These are phyloP conservation scores for Apiospora saccharicola DNA, from an alignment of 2,329 filamentous ascomycete genomes.

Conservation along the genomic window DNA sequence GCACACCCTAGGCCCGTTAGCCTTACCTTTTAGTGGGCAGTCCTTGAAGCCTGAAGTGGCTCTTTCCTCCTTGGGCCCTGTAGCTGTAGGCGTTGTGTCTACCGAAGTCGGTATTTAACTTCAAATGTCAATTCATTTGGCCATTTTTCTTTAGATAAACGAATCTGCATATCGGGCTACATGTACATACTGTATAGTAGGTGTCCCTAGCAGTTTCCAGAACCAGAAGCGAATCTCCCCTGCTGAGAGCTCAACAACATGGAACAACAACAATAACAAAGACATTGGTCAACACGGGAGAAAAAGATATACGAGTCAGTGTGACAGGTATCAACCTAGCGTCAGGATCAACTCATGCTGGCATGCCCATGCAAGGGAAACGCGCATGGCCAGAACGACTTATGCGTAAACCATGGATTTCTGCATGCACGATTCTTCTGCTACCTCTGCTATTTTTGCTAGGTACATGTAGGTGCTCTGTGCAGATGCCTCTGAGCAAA, in stretches of 20 bases:
- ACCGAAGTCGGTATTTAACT: not conserved
- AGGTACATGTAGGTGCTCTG: not conserved
- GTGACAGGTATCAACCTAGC: not conserved
- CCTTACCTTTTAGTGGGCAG: not conserved
- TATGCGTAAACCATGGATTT: not conserved
- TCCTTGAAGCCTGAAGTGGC: not conserved
- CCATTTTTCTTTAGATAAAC: not conserved
- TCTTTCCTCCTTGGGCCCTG: not conserved
- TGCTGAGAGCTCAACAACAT: not conserved
- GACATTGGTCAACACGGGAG: not conserved
- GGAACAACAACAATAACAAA: not conserved
- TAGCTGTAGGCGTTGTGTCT: not conserved
- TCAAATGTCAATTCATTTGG: too few species aligned
- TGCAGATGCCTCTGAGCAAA: not conserved
- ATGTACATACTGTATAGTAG: too few species aligned
- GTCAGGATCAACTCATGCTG: not conserved
- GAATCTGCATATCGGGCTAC: not conserved
- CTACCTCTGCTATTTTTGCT: not conserved
- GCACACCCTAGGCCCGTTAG: constrained; percentile 8
- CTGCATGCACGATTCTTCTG: not conserved
- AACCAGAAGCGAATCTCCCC: not conserved
- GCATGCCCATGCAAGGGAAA: not conserved
- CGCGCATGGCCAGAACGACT: not conserved
- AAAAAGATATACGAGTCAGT: not conserved
- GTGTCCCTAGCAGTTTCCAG: not conserved